Percentiles rank a stretch among this genome's conserved stretches.
Conservation (phyloP, 164 flowering plant genomes). For the Vitis labrusca region DNA sequence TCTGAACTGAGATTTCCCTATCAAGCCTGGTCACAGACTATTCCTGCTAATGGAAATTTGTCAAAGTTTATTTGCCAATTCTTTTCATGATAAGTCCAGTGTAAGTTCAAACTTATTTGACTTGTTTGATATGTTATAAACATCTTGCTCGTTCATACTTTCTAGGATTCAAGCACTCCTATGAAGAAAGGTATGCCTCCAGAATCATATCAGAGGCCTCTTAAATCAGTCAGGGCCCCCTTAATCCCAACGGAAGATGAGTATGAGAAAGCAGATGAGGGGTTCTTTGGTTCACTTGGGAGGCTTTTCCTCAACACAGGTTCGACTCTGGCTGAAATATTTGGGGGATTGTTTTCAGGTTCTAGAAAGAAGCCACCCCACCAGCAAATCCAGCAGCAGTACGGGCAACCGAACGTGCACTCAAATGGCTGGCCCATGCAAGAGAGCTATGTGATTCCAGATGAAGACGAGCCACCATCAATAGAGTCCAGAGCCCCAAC, state of each 20-base stretch:
- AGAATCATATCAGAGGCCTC: constrained; percentile 38
- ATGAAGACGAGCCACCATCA: constrained; percentile 54
- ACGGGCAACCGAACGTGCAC: constrained; percentile 23
- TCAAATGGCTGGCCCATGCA: constrained; percentile 45
- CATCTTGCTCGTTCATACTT: not conserved
- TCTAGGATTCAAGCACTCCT: constrained; percentile 31
- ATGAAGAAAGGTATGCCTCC: constrained; percentile 22
- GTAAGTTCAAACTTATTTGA: too few relatives aligned
- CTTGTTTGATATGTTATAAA: too few relatives aligned
- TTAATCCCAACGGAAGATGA: constrained; percentile 52
- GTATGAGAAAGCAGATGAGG: constrained; percentile 46
- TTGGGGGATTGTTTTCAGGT: constrained; percentile 31
- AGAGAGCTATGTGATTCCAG: constrained; percentile 51
- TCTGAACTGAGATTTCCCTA: too few relatives aligned
- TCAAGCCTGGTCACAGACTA: too few relatives aligned
- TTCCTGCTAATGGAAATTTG: too few relatives aligned
- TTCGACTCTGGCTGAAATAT: constrained; percentile 39
- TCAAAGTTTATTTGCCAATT: too few relatives aligned
- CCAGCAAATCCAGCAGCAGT: constrained; percentile 23
- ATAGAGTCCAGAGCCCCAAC: constrained; percentile 39
- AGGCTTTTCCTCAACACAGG: constrained; percentile 44
- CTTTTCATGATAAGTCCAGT: too few relatives aligned
- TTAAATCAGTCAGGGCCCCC: constrained; percentile 43
- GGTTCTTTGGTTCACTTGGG: constrained; percentile 52
- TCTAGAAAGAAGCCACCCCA: constrained; percentile 31